Base-by-base conservation (phyloP, 1,284 basidiomycete genomes). In the Cutaneotrichosporon sp. region DNA sequence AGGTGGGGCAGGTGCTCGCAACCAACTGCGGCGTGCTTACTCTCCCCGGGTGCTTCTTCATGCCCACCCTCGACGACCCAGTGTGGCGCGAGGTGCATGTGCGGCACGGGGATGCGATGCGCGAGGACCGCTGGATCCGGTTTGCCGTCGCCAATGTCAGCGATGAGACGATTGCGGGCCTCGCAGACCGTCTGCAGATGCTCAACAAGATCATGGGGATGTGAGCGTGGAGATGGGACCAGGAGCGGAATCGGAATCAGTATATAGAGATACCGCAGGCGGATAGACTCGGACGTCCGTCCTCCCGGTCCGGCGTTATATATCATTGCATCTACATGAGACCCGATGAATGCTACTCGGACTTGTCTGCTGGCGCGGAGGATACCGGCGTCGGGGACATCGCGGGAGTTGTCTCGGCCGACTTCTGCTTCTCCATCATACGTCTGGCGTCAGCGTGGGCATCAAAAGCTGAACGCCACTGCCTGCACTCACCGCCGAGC, bases 61-160 rank as follows among this genome's bases (percentile, higher is more conserved):
- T 71, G 64, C 74, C 75, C 10, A 42, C 51, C 22, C 42, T 59
- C 17, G 48, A 46, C 12, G 66, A 55, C 26, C 71, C 74, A 19
- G 67, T 67, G 31, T 68, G 66, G n/a, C n/a, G n/a, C n/a, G n/a
- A n/a, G 65, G 60, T 56, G 4, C 47, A 45, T 46, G 49, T 64
- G 24, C 51, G 50, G 4, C 65, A 69, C 41, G 64, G 60, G 4
- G 70, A 68, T 33, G 54, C 39, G 67, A 70, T 48, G 68, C 70
- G 61, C 26, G 47, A 27, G 31, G 58, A 60, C 41, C 49, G 34
- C 27, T 51, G 51, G 41, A 38, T 31, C 54, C 73, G 73, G 46
- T 87, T 90, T 68, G 86, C 86, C 7, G 84, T 90, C 4, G 86
- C 87, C n/a, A 91, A 90, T 67, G 82, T 90, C 17, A 77, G 79